phyloP scores from a whole-genome alignment of 371 early-diverging fungal species.

The Chytridiales sp. region DNA sequence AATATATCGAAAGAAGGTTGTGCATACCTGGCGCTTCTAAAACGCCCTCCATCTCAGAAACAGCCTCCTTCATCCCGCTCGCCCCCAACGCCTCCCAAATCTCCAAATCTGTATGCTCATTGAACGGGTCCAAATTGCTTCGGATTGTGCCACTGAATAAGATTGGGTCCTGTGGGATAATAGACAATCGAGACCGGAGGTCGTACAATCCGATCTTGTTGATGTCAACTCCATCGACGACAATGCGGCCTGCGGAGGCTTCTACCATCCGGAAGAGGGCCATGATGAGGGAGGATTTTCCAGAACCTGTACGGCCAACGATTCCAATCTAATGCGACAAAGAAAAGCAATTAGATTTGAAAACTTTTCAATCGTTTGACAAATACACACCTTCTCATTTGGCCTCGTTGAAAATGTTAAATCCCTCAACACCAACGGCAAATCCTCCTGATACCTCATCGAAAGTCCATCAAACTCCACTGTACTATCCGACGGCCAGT shows the following conservation, averaged over 20 bases:
- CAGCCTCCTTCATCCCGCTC: constrained; percentile 55
- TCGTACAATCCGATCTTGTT: constrained; percentile 59
- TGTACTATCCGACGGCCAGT: constrained; percentile 55
- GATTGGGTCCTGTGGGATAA: constrained; percentile 65
- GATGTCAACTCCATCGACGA: constrained; percentile 61
- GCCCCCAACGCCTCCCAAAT: constrained; percentile 36
- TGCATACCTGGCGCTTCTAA: constrained; percentile 23
- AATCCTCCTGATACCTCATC: constrained; percentile 64
- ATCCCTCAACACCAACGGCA: constrained; percentile 54
- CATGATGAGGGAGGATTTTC: constrained; percentile 82
- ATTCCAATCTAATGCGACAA: constrained; percentile 78
- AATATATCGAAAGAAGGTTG: background rate
- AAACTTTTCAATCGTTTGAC: constrained; percentile 16
- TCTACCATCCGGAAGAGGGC: constrained; percentile 89
- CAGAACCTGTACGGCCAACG: constrained; percentile 85
- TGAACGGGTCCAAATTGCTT: constrained; percentile 38
- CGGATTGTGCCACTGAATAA: constrained; percentile 34
- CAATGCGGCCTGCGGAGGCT: constrained; percentile 61
- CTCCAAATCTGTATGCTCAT: constrained; percentile 27
- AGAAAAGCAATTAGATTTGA: constrained; percentile 50
- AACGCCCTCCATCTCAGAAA: constrained; percentile 31
- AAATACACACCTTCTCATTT: constrained; percentile 40
- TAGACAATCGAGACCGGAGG: constrained; percentile 57
- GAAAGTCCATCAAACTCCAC: constrained; percentile 65
- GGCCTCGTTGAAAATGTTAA: constrained; percentile 36